Evolutionary conservation across 192 early-diverging fungal species (phyloP).

Genomic region (Coemansia sp.): DNA sequence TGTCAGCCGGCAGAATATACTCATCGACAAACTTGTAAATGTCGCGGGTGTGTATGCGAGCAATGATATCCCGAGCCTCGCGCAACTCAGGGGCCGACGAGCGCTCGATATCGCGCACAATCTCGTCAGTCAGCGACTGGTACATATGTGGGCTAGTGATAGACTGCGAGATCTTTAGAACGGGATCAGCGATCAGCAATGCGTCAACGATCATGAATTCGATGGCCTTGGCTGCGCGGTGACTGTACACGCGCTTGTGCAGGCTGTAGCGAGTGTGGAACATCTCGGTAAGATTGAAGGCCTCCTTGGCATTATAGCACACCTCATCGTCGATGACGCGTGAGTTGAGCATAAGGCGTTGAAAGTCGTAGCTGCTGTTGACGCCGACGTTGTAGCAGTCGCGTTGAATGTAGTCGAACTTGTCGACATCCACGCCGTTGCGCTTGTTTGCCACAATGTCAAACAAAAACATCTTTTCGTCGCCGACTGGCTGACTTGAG

Average conservation of each 20-base stretch:
- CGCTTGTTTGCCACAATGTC: conserved; percentile 96
- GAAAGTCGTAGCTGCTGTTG: conserved; percentile 59
- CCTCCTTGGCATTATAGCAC: conserved; percentile 87
- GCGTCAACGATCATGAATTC: conserved; percentile 93
- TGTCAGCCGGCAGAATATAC: conserved; percentile 60
- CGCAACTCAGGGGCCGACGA: conserved; percentile 62
- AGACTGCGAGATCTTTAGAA: conserved; percentile 61
- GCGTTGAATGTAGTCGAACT: conserved; percentile 78
- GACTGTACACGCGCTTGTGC: conserved; percentile 85
- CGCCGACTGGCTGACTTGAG: conserved; percentile 25
- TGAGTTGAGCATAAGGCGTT: conserved; percentile 73
- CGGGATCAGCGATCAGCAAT: conserved; percentile 74
- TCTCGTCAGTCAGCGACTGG: conserved; percentile 76
- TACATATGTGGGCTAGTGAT: conserved; percentile 69
- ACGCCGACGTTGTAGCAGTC: conserved; percentile 74
- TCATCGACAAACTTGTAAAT: conserved; percentile 88
- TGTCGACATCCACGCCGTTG: conserved; percentile 94
- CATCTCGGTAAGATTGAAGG: conserved; percentile 83
- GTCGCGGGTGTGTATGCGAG: conserved; percentile 73
- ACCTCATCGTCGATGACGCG: conserved; percentile 89
- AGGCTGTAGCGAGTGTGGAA: conserved; percentile 80
- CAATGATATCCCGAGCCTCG: conserved; percentile 67
- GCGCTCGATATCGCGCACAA: conserved; percentile 72
- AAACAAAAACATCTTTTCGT: conserved; percentile 75
- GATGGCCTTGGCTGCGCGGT: conserved; percentile 73